These are phyloP conservation scores for Blastomyces silverae DNA, from an alignment of 2,329 filamentous ascomycete genomes.

Conservation along the genomic window DNA sequence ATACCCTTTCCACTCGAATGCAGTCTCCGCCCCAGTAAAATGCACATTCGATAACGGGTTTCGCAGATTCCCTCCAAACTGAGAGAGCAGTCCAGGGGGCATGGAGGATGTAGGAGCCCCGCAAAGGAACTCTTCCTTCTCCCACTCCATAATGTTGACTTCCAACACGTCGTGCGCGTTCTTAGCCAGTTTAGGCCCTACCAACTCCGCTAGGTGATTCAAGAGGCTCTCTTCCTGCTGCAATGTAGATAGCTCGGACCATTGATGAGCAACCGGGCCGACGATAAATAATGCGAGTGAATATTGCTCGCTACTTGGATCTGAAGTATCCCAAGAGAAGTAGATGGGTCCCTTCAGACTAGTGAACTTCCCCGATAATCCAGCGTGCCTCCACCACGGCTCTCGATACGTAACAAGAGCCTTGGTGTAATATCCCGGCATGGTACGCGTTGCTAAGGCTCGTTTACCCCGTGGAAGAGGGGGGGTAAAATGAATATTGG, in stretches of 20 bases:
- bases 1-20: slow-evolving; percentile 50
- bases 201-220: slow-evolving; percentile 30
- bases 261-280: slow-evolving; percentile 32
- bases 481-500: slow-evolving; percentile 44
- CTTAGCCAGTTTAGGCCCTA: slow-evolving; percentile 21
- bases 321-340: slow-evolving; percentile 38
- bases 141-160: slow-evolving; percentile 30
- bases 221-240: slow-evolving; percentile 27
- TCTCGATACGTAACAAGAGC: slow-evolving; percentile 37
- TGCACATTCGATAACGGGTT: slow-evolving; percentile 39
- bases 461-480: slow-evolving; percentile 29
- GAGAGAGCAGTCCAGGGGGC: slow-evolving; percentile 34
- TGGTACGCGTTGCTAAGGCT: slow-evolving; percentile 27
- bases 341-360: slow-evolving; percentile 36
- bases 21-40: slow-evolving; percentile 52
- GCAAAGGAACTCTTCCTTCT: slow-evolving; percentile 33
- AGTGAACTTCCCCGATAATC: slow-evolving; percentile 37
- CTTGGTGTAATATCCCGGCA: slow-evolving; percentile 36
- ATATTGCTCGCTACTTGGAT: slow-evolving; percentile 25
- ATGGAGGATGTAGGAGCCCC: slow-evolving; percentile 37
- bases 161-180: slow-evolving; percentile 24
- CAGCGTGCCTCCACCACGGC: slow-evolving; percentile 34
- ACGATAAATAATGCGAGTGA: slow-evolving; percentile 40
- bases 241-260: slow-evolving; percentile 27
- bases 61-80: slow-evolving; percentile 27